Base-by-base conservation (phyloP, 2,329 filamentous ascomycete genomes). In the Sordariomycetes sp. region DNA sequence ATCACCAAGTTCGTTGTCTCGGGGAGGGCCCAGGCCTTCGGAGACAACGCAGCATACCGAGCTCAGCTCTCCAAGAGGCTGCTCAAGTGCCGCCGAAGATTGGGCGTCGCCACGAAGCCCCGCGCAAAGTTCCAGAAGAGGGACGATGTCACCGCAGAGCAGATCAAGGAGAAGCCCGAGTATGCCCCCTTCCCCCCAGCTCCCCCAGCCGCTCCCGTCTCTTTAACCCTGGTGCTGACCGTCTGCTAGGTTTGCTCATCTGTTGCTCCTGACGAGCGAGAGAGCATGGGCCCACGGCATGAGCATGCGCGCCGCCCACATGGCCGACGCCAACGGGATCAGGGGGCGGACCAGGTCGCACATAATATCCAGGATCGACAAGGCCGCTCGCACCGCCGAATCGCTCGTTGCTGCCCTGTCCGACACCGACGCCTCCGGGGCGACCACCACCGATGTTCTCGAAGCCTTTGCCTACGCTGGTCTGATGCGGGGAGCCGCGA, bases 221-320 rank as follows among this genome's bases (percentile, higher is more conserved):
- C 54, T 18, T 53, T 51, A 28, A 25, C 46, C 22, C 46, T 14
- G 8, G 12, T 50, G 46, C 46, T 50, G 20, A 50, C 46, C 14
- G 12, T 50, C 22, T 3, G 18, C 20, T 65, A 95, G 90, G 71
- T 89, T 86, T 72, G 82, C 86, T 54, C 80, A 88, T 64, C 78
- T 97, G n/a, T 78, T 93, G 35, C 79, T 99, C 59, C 83, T 97
- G 67, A 89, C 85, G 46, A 86, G 92, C 61, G 94, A 99, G 75
- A 83, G 94, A 62, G 90, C 92, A 56, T 97, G 91, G 90, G 93
- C 94, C 43, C 87, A 96, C 71, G 93, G 92, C 59, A 95, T 97
- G 91, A 85, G 88, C 69, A 90, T 97, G 80, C 97, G 96, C 73
- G 82, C 90, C 3, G 77, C 83, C 22, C 90, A 95, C 69, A 83